Conservation (phyloP, 2,329 filamentous ascomycete genomes). For the Sporothrix inflata region DNA sequence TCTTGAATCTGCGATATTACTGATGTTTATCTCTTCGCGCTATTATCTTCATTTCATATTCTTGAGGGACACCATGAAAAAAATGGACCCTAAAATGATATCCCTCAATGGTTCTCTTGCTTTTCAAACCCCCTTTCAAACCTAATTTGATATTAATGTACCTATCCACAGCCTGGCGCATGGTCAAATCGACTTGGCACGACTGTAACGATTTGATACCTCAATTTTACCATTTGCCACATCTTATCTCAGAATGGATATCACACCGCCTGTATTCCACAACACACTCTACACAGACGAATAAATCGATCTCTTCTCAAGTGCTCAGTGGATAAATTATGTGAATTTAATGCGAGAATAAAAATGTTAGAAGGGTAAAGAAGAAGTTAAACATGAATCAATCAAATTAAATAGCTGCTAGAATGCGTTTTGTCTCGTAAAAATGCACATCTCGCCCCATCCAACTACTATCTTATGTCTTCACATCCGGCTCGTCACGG, state of each 20-base stretch:
- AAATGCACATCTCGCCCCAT: not conserved
- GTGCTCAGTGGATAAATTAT: not conserved
- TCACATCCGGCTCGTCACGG: conserved; percentile 91
- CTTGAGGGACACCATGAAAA: not conserved
- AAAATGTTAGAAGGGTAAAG: not conserved
- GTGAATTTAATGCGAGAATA: not conserved
- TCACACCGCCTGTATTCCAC: not conserved
- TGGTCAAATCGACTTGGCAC: too few relatives aligned
- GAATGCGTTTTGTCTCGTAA: conserved; percentile 21
- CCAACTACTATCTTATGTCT: conserved; percentile 64
- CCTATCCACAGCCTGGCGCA: too few relatives aligned
- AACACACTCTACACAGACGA: not conserved
- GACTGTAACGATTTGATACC: too few relatives aligned
- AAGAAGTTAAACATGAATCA: not conserved
- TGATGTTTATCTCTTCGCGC: not conserved
- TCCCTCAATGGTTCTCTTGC: not conserved
- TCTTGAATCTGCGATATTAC: not conserved
- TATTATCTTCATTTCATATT: not conserved
- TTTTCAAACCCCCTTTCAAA: not conserved
- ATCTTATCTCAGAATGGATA: not conserved
- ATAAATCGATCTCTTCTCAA: not conserved
- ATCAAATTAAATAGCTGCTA: not conserved
- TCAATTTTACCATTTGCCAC: not conserved
- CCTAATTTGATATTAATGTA: not conserved
- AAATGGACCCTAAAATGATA: conserved; percentile 13